Conservation (phyloP, 768 basidiomycete genomes). For the Agaricus sinodeliciosus region DNA sequence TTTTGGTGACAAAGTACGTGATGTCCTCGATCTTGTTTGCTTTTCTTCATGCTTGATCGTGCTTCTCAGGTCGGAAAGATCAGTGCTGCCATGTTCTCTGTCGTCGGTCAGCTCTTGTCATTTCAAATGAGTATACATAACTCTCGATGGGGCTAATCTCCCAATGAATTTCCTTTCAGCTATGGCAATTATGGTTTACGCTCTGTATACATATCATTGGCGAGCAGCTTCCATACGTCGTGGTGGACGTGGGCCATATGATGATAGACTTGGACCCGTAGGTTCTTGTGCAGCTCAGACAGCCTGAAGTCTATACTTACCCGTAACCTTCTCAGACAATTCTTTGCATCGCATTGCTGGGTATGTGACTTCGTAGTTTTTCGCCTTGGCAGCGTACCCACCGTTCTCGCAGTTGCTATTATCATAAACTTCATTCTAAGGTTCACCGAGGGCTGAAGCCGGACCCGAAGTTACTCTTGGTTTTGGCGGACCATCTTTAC, state of each 20-base stretch:
- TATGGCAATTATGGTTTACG: slow-evolving; percentile 96
- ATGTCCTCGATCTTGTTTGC: slow-evolving; percentile 3
- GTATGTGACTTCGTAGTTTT: slow-evolving; percentile 30
- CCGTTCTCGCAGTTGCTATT: slow-evolving; percentile 56
- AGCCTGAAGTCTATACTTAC: slow-evolving; percentile 2
- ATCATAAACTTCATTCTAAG: slow-evolving; percentile 82
- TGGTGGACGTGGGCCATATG: slow-evolving; percentile 91
- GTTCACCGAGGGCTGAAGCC: slow-evolving; percentile 43
- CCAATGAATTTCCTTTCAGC: slow-evolving; percentile 39
- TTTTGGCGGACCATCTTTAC: background rate
- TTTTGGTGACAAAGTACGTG: slow-evolving; percentile 87
- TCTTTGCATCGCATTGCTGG: slow-evolving; percentile 73
- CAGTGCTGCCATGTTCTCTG: slow-evolving; percentile 92
- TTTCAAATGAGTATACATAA: background rate
- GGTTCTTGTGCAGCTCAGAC: slow-evolving; percentile 28
- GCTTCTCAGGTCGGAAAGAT: slow-evolving; percentile 73
- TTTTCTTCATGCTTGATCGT: background rate
- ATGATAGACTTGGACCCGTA: slow-evolving; percentile 92
- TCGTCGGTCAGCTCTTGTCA: slow-evolving; percentile 56
- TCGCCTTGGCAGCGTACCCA: slow-evolving; percentile 3
- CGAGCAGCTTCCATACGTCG: slow-evolving; percentile 87
- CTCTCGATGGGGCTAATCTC: background rate
- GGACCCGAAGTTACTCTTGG: background rate
- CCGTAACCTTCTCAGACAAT: slow-evolving; percentile 48
- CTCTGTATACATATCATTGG: slow-evolving; percentile 94